A percentile compares a stretch with the other conserved stretches of the same genome.
Conservation (phyloP, 2,329 filamentous ascomycete species). For the Ilyonectria robusta region DNA sequence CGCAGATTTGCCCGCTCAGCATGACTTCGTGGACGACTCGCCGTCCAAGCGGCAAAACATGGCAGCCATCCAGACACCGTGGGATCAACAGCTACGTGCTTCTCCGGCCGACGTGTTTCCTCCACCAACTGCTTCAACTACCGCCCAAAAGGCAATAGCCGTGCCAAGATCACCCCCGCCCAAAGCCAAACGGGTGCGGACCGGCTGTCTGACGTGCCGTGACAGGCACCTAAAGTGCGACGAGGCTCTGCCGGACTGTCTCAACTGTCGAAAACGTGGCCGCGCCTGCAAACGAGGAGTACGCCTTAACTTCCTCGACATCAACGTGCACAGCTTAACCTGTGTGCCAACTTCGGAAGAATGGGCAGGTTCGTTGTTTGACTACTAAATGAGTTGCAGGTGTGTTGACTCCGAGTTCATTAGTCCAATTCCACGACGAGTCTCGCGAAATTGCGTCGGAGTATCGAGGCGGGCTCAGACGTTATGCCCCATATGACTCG, state of each 20-base stretch:
- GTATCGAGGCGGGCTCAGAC: constrained; percentile 83
- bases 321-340: constrained; percentile 78
- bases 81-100: not conserved
- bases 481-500: constrained; percentile 69
- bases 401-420: constrained; percentile 25
- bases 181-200: constrained; percentile 83
- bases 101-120: not conserved
- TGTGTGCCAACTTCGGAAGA: constrained; percentile 53
- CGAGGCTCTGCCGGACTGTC: constrained; percentile 73
- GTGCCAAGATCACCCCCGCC: constrained; percentile 17
- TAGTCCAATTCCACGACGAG: constrained; percentile 87
- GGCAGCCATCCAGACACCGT: not conserved
- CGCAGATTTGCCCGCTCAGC: constrained; percentile 12
- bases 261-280: constrained; percentile 91
- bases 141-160: not conserved
- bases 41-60: constrained; percentile 19
- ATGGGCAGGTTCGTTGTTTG: constrained; percentile 44
- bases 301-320: constrained; percentile 92
- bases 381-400: not conserved
- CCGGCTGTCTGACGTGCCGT: constrained; percentile 91
- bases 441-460: constrained; percentile 92
- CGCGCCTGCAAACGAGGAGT: constrained; percentile 88
- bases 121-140: not conserved
- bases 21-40: constrained; percentile 18
- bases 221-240: constrained; percentile 94